Evolutionary conservation across 805 yeast genomes (phyloP).

Genomic region (Candida verbasci): DNA sequence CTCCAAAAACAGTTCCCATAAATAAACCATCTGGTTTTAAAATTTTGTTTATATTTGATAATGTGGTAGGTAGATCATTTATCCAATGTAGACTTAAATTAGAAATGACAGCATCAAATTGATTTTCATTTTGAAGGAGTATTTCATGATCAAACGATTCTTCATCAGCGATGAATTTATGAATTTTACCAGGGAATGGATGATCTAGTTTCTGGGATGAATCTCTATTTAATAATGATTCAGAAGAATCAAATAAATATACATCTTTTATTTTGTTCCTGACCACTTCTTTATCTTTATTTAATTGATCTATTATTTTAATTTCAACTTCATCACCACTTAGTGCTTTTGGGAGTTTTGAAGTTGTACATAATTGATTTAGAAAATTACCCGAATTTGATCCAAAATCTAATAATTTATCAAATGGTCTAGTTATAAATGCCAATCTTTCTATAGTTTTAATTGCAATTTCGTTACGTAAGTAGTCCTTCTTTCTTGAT

Average conservation of each 20-base stretch:
- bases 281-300: constrained; percentile 51
- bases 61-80: constrained; percentile 70
- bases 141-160: constrained; percentile 48
- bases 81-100: constrained; percentile 81
- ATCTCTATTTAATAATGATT: constrained; percentile 51
- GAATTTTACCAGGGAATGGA: constrained; percentile 39
- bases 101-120: constrained; percentile 68
- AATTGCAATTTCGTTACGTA: constrained; percentile 68
- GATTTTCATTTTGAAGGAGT: constrained; percentile 33
- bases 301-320: constrained; percentile 38
- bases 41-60: constrained; percentile 51
- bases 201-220: constrained; percentile 35
- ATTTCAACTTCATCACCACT: constrained; percentile 31
- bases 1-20: constrained; percentile 77
- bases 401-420: constrained; percentile 66
- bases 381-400: constrained; percentile 63
- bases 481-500: constrained; percentile 61
- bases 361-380: constrained; percentile 15
- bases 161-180: constrained; percentile 61
- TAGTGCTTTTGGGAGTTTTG: too few relatives aligned
- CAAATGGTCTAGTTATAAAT: constrained; percentile 62
- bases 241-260: constrained; percentile 64
- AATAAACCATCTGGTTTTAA: constrained; percentile 79
- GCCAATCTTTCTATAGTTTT: constrained; percentile 73
- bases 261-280: constrained; percentile 48